Base-by-base conservation (phyloP, 2,329 filamentous ascomycete genomes). In the Hypoxylon sp. region DNA sequence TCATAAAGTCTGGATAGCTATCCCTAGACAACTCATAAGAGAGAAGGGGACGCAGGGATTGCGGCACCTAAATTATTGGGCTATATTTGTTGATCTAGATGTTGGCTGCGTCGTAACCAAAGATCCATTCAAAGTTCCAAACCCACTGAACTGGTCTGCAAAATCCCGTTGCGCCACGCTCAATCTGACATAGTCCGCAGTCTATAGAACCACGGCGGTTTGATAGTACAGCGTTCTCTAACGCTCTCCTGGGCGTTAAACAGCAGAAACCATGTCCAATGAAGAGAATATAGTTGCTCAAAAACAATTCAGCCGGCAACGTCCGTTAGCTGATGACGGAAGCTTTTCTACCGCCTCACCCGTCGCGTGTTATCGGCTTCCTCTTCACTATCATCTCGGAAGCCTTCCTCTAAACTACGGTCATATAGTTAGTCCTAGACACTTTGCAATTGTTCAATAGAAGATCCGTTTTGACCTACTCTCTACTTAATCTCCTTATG, bases 331-430 rank as follows among this genome's bases (percentile, higher is more conserved):
- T 42, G 13, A 39, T 10, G 14, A 22, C n/a, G 50, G 42, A n/a
- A 35, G n/a, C 13, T 19, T 6, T 47, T 42, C 59, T 67, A 74
- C 58, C 70, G 66, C 46, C 73, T 58, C 48, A 55, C 66, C 6
- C 59, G 67, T 52, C 69, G 71, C 17, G 53, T 58, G 22, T 73
- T 66, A 13, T 74, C 69, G 26, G 75, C 78, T 60, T 90, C 88
- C 39, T 91, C 88, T 62, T 91, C 89, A 76, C 91, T 92, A 73
- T 92, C 90, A 77, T 93, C 91, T 80, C 88, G 87, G 76, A 93
- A 93, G 0, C 90, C 91, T 74, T 91, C 87, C 78, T 95, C 92
- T 57, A 95, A 80, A 74, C 83, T 85, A 72, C 35, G 68, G 69
- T 22, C 11, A 58, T 52, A 52, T 59, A 59, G 71, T 77, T 69